These are phyloP conservation scores for Viola odorata DNA, from an alignment of 345 rosid genomes.

Conservation along the genomic window DNA sequence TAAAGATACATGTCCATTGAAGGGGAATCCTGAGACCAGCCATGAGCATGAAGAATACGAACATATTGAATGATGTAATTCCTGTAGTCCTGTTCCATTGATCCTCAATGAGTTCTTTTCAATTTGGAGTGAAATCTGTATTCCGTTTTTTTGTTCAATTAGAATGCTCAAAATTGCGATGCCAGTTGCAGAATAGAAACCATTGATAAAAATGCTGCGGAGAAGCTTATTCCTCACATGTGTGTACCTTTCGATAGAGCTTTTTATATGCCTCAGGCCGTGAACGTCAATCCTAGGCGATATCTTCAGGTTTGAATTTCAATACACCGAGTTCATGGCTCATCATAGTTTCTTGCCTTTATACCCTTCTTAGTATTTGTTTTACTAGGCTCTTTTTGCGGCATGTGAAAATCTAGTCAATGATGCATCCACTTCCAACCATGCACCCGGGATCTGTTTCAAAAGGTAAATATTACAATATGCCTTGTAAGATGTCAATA, in stretches of 20 bases:
- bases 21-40: constrained; percentile 97
- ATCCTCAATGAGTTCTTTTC: constrained; percentile 4
- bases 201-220: constrained; percentile 49
- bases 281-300: constrained; percentile 63
- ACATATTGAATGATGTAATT: constrained; percentile 54
- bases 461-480: constrained; percentile 32
- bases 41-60: constrained; percentile 52
- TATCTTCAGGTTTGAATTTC: constrained; percentile 54
- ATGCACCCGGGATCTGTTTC: too few relatives aligned
- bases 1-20: constrained; percentile 2
- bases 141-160: constrained; percentile 28
- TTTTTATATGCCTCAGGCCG: constrained; percentile 80
- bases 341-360: too few relatives aligned
- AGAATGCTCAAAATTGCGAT: constrained; percentile 81
- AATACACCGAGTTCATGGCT: too few relatives aligned
- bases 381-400: constrained; percentile 64
- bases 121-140: constrained; percentile 6
- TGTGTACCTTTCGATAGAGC: constrained; percentile 54
- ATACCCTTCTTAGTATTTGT: constrained; percentile 8
- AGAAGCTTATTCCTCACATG: constrained; percentile 54
- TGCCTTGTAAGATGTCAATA: neutral
- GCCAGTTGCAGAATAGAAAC: constrained; percentile 65
- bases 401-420: constrained; percentile 63
- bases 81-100: constrained; percentile 14
- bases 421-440: constrained; percentile 30